Percentiles rank a stretch among this genome's conserved stretches.
Conservation (phyloP, 192 early-diverging fungal species). For the Lunasporangiospora selenospora region DNA sequence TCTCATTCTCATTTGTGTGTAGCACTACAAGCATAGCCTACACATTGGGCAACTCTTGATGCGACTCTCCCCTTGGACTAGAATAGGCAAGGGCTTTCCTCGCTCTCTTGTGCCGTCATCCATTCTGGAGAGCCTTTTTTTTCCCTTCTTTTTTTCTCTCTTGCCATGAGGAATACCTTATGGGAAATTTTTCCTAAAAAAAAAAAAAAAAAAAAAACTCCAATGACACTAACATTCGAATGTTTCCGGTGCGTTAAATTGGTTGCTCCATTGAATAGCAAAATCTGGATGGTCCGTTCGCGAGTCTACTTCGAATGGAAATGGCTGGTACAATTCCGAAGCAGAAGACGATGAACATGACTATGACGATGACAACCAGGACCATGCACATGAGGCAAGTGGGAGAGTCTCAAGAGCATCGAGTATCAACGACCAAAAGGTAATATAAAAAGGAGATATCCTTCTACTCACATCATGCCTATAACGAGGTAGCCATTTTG, state of each 20-base stretch:
- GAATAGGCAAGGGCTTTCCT: too few species aligned
- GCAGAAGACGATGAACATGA: conserved; percentile 42
- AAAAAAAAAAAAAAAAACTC: background rate
- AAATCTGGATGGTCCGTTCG: conserved; percentile 36
- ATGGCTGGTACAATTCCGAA: conserved; percentile 48
- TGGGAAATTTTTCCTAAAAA: background rate
- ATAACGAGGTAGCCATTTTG: too few species aligned
- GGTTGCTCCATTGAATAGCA: background rate
- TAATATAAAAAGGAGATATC: too few species aligned
- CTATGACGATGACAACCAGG: conserved; percentile 25
- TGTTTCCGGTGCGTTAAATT: background rate
- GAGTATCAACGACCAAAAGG: conserved; percentile 38
- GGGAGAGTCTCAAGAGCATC: conserved; percentile 50
- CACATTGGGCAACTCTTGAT: too few species aligned
- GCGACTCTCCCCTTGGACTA: too few species aligned
- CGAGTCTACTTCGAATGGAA: conserved; percentile 41
- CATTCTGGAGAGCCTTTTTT: too few species aligned
- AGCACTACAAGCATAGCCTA: too few species aligned
- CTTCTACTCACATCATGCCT: too few species aligned
- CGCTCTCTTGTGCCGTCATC: too few species aligned
- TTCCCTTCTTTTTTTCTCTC: background rate
- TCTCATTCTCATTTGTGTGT: too few species aligned
- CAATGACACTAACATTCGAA: conserved; percentile 3
- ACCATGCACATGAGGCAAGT: conserved; percentile 19
- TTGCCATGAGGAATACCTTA: background rate